Evolutionary conservation across 768 basidiomycete species (phyloP), one percentile per base, ranked within the genome.

Genomic region (Butyriboletus loyo): DNA sequence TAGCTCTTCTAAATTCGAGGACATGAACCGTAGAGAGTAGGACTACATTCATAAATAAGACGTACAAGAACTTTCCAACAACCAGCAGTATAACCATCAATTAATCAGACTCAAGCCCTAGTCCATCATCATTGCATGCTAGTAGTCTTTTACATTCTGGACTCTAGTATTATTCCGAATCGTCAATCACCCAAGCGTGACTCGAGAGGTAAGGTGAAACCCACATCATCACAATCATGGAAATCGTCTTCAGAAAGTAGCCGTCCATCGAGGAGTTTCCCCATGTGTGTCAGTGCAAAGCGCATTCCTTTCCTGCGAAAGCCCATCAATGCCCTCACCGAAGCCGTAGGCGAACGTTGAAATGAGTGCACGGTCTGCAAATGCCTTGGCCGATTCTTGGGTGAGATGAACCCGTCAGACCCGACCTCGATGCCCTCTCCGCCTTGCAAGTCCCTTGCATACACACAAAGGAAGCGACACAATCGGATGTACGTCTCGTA

Each of bases 251-350:
- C 41, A 0, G 50, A 57, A 37, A 75, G 55, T 2, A 51, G 21
- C 22, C 61, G 60, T 25, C 61, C 67, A 36, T 66, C 54, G 25
- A 79, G 36, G 27, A 78, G 62, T 39, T 71, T 71, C 2, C 78
- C 77, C 57, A 77, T 58, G 52, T 79, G 76, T 5, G 77, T 78
- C 32, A 43, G 43, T 14, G 57, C 42, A 54, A 68, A 79, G 11
- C 58, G 51, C 61, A 69, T 59, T 6, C 75, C 76, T 48, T 75
- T 79, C 59, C 77, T 68, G 7, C 76, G 69, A 36, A 72, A 51
- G 11, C 52, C 19, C 7, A 65, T 49, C 40, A 68, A 40, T 6
- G 22, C 47, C 36, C 47, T 56, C 46, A 71, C 22, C 13, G 67
- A 64, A 10, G 51, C 37, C 1, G 78, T 19, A 5, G 75, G 77